Base-by-base conservation (phyloP, 1,284 basidiomycete species). In the Fomitopsis betulina region DNA sequence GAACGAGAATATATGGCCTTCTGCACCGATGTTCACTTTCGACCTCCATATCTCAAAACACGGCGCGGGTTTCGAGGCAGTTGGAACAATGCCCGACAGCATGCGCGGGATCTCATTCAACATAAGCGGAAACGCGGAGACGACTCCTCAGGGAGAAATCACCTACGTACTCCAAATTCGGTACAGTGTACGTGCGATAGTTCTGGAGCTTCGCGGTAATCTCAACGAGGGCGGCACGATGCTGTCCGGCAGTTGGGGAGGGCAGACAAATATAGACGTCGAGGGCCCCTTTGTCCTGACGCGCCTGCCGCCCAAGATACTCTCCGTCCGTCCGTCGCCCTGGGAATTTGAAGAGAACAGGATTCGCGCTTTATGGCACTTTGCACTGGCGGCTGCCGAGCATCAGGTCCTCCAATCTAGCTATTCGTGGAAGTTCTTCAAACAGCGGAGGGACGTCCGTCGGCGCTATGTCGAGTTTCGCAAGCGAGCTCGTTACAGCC, bases 301-400 rank as follows among this genome's bases (percentile, higher is more conserved):
- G 2, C 35, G 43, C n/a, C 17, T 54, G 33, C 27, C 57, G 9
- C 21, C 52, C 1, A 21, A 54, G n/a, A 21, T 43, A 33, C 52
- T 39, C 56, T 55, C 35, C 45, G 60, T 54, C 54, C 68, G 69
- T 23, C 68, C 68, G 1, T 57, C 60, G 8, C 60, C 61, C 6
- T 17, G 47, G 15, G 62, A 63, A 5, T 59, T 67, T 32, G 49
- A 47, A 5, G 38, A n/a, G 12, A 63, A 63, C 52, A 64, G 56
- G 49, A 6, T 62, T 9, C 47, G 58, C 2, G 63, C 68, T 1
- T 47, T 67, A 12, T 72, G 69, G 68, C 60, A 47, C 2, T 72
- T 67, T 38, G 69, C 69, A 2, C 58, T 63, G 32, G 23, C 57
- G 5, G 64, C 65, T 0, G 50, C 61, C 9, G 35, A 60, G 4